Conservation (phyloP, 2,329 filamentous ascomycete species). For the Dactylellina drechsleri region DNA sequence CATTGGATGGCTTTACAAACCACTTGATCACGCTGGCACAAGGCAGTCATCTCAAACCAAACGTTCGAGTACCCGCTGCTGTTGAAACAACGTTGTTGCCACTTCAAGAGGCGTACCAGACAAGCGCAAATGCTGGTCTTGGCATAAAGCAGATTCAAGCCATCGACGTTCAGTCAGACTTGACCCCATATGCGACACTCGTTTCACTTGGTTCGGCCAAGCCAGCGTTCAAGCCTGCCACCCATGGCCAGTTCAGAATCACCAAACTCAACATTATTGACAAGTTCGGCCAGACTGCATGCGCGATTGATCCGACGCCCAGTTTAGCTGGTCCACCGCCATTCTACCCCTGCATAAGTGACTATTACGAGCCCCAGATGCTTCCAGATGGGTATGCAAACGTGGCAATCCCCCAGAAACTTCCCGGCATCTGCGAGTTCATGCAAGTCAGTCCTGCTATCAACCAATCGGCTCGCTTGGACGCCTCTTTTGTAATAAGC, state of each 20-base stretch:
- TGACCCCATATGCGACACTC: conserved; percentile 61
- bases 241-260: conserved; percentile 66
- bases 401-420: conserved; percentile 57
- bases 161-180: conserved; percentile 59
- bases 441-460: conserved; percentile 63
- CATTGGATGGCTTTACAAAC: conserved; percentile 60
- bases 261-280: conserved; percentile 66
- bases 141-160: conserved; percentile 15
- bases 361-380: conserved; percentile 60
- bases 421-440: conserved; percentile 59
- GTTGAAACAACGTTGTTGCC: background rate
- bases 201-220: background rate
- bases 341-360: conserved; percentile 60
- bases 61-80: conserved; percentile 51
- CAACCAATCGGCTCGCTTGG: conserved; percentile 62
- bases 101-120: background rate
- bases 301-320: conserved; percentile 58
- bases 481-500: conserved; percentile 60
- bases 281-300: conserved; percentile 65
- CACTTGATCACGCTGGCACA: conserved; percentile 60
- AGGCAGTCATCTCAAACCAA: conserved; percentile 64
- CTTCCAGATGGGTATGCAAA: conserved; percentile 43
- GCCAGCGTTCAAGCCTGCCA: conserved; percentile 60
- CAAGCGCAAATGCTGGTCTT: background rate
- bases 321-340: background rate